Base-by-base conservation (phyloP, 2,329 filamentous ascomycete genomes). In the Dactylellina leptospora region DNA sequence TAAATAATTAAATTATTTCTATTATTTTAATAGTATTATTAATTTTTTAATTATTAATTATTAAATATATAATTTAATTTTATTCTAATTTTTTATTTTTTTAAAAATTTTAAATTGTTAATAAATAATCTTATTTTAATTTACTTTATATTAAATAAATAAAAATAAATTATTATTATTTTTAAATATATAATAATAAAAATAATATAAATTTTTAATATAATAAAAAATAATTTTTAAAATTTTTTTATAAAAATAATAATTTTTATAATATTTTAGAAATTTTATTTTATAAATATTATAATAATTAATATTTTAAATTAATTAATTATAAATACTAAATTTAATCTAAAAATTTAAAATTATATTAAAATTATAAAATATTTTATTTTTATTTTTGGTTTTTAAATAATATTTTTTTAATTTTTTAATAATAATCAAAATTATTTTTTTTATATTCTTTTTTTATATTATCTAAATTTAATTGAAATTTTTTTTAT, bases 81-180 rank as follows among this genome's bases (percentile, higher is more conserved):
- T 33, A 33, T 33, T 6, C 28, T 33, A 6, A 33, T 66, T 38
- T 28, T 58, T 33, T 56, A 44, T 28, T 28, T 40, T 44, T 56
- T 64, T 44, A 8, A 30, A 10, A 44, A 5, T 28, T 51, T 44
- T 61, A 27, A 56, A 25, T 13, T 59, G 16, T 18, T 55, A 33
- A 58, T 13, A 20, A 20, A 13, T 53, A 53, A 53, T 50, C n/a
- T 16, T 61, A 33, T 42, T 55, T 33, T 33, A 11, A 11, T 33
- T 33, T 33, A 33, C 5, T 33, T 33, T 33, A 6, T 33, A 6
- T 33, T 33, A 5, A 6, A 11, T 5, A 5, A 6, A 6, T 6
- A 33, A 6, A 33, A 33, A 59, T 40, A 59, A 58, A 48, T 22
- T 9, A 22, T 44, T 54, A 23, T 27, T 58, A 30, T 55, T 36